Conservation (phyloP, 176 grass and related monocot species). For the Calamus simplicifolius region DNA sequence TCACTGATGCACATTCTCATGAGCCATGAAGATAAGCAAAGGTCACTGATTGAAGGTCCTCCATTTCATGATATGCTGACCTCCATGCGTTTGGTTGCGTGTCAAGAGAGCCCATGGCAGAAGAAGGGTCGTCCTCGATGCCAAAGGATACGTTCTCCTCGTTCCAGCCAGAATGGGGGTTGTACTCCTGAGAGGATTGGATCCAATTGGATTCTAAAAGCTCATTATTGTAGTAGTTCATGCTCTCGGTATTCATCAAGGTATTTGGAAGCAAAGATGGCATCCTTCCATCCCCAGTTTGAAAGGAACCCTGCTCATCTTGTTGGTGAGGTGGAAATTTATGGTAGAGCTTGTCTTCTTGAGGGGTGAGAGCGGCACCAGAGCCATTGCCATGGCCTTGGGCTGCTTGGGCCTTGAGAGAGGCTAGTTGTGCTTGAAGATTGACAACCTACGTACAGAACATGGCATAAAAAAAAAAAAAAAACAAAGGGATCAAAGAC, state of each 20-base stretch:
- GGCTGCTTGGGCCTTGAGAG: slow-evolving; percentile 56
- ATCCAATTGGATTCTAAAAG: slow-evolving; percentile 27
- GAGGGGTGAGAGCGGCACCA: background rate
- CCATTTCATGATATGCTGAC: slow-evolving; percentile 61
- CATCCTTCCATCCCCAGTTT: slow-evolving; percentile 15
- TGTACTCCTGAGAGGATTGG: slow-evolving; percentile 33
- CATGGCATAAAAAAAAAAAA: no score
- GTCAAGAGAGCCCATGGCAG: slow-evolving; percentile 4
- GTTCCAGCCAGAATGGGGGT: background rate
- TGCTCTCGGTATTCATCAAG: background rate
- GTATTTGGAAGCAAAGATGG: slow-evolving; percentile 9
- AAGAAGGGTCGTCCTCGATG: slow-evolving; percentile 25
- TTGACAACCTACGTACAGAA: slow-evolving; percentile 69
- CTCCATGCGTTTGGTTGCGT: slow-evolving; percentile 38
- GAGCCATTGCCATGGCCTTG: slow-evolving; percentile 32
- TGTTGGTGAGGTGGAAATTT: slow-evolving; percentile 15
- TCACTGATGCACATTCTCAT: slow-evolving; percentile 22
- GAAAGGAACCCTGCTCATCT: background rate
- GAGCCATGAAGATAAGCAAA: slow-evolving; percentile 63
- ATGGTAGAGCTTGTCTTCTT: slow-evolving; percentile 21
- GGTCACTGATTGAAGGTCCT: slow-evolving; percentile 67
- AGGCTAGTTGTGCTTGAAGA: slow-evolving; percentile 76
- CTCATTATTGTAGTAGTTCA: slow-evolving; percentile 22
- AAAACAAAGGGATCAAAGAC: no score
- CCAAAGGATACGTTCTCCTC: slow-evolving; percentile 7